Conservation (phyloP, 2,329 filamentous ascomycete genomes). For the Alternaria arbusti region DNA sequence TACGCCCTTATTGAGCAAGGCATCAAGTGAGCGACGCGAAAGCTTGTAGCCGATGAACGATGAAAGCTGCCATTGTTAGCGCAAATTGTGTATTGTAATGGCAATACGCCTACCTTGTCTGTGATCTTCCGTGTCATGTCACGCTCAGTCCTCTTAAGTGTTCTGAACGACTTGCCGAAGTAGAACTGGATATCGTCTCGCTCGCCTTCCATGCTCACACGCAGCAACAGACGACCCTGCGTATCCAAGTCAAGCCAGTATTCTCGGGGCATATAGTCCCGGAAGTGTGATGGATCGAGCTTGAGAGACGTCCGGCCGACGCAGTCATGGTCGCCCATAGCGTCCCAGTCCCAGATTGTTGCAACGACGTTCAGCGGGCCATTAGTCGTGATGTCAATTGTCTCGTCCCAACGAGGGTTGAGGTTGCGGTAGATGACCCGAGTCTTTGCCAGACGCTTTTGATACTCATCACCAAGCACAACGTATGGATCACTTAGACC, state of each 20-base stretch:
- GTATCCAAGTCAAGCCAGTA: slow-evolving; percentile 98
- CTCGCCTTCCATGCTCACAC: slow-evolving; percentile 98
- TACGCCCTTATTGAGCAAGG: slow-evolving; percentile 75
- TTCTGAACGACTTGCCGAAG: slow-evolving; percentile 95
- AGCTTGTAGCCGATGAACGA: slow-evolving; percentile 90
- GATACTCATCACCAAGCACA: slow-evolving; percentile 94
- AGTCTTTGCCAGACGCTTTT: slow-evolving; percentile 94
- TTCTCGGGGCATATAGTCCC: slow-evolving; percentile 92
- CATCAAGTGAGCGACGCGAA: slow-evolving; percentile 79
- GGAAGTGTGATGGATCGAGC: slow-evolving; percentile 96
- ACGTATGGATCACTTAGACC: slow-evolving; percentile 96
- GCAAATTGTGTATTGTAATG: background rate
- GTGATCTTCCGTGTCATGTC: slow-evolving; percentile 99
- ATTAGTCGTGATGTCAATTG: slow-evolving; percentile 91
- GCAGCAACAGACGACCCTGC: slow-evolving; percentile 84
- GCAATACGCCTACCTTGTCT: slow-evolving; percentile 74
- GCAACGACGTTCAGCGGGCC: slow-evolving; percentile 93
- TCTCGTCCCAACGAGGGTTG: slow-evolving; percentile 96
- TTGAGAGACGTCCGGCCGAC: slow-evolving; percentile 96
- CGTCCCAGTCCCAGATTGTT: slow-evolving; percentile 98
- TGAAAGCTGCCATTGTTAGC: slow-evolving; percentile 68
- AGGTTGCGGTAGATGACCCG: slow-evolving; percentile 88
- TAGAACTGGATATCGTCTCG: slow-evolving; percentile 98
- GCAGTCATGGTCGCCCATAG: slow-evolving; percentile 95
- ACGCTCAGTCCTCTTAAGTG: slow-evolving; percentile 91